These are phyloP conservation scores for Fusarium sp. DNA, from an alignment of 2,329 filamentous ascomycete genomes.

Conservation along the genomic window DNA sequence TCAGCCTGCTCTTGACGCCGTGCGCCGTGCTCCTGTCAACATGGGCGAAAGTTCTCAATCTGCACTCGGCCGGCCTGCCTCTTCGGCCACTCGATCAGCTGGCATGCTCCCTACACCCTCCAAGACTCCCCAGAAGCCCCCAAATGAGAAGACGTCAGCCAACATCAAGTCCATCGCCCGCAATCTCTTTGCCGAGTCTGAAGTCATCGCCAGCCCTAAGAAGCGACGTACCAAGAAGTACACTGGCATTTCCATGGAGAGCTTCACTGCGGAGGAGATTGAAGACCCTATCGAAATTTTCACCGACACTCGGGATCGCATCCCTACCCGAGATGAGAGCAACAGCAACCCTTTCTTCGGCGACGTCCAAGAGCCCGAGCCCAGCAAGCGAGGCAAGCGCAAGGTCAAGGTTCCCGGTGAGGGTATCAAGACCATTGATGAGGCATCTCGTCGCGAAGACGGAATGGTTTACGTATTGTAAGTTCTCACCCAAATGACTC, in stretches of 20 bases:
- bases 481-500: constrained; percentile 52
- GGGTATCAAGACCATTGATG: constrained; percentile 68
- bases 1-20: constrained; percentile 57
- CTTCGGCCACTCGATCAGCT: constrained; percentile 47
- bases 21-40: constrained; percentile 58
- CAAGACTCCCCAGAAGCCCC: constrained; percentile 78
- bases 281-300: constrained; percentile 76
- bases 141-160: constrained; percentile 60
- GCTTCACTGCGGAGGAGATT: constrained; percentile 67
- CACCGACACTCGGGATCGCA: constrained; percentile 81
- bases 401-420: constrained; percentile 67
- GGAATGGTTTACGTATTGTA: constrained; percentile 83
- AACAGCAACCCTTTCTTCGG: constrained; percentile 79
- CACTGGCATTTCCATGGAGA: constrained; percentile 64
- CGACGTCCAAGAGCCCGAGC: constrained; percentile 52
- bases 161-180: constrained; percentile 66
- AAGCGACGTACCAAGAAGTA: constrained; percentile 69
- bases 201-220: constrained; percentile 68
- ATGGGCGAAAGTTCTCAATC: constrained; percentile 57
- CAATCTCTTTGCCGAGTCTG: constrained; percentile 70
- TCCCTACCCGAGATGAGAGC: constrained; percentile 74
- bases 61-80: constrained; percentile 50
- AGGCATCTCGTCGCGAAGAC: constrained; percentile 72
- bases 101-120: constrained; percentile 80
- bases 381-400: constrained; percentile 64